phyloP scores from a whole-genome alignment of 495 filamentous ascomycete genomes.

The Durotheca rogersii region DNA sequence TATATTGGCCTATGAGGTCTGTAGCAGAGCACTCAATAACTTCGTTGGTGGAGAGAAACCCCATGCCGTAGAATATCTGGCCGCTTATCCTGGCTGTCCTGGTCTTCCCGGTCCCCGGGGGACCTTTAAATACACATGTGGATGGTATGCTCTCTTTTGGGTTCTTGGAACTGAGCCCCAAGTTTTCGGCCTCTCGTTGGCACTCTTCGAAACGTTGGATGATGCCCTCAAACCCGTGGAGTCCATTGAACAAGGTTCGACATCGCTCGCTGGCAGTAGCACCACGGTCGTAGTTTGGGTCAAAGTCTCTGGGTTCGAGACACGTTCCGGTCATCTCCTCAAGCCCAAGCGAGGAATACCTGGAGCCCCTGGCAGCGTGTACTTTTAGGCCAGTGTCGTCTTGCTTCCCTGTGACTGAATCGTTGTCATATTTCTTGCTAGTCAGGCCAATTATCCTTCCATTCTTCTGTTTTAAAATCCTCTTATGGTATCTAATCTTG shows the following conservation, averaged over 20 bases:
- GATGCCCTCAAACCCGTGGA: slow-evolving; percentile 64
- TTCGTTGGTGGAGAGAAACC: slow-evolving; percentile 53
- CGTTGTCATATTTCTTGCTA: no score
- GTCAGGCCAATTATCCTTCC: neutral
- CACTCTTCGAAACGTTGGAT: slow-evolving; percentile 59
- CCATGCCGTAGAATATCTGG: slow-evolving; percentile 67
- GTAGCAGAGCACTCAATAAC: slow-evolving; percentile 60
- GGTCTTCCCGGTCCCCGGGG: slow-evolving; percentile 40
- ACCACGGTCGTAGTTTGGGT: slow-evolving; percentile 60
- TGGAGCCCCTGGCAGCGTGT: no score
- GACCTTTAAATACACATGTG: slow-evolving; percentile 10
- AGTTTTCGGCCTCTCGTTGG: slow-evolving; percentile 52
- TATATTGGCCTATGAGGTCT: slow-evolving; percentile 52
- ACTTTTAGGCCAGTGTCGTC: no score
- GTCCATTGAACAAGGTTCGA: slow-evolving; percentile 57
- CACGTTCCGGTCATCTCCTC: neutral
- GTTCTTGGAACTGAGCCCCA: slow-evolving; percentile 58
- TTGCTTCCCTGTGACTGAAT: no score
- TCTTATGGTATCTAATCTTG: slow-evolving; percentile 52
- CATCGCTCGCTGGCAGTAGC: slow-evolving; percentile 50
- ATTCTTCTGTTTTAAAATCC: slow-evolving; percentile 20
- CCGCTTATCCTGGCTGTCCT: slow-evolving; percentile 68
- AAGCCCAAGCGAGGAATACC: neutral
- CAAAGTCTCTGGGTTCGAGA: slow-evolving; percentile 66
- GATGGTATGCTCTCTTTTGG: slow-evolving; percentile 42